Evolutionary conservation across 331 rosid genomes (phyloP).

Genomic region (Malus hybrid): DNA sequence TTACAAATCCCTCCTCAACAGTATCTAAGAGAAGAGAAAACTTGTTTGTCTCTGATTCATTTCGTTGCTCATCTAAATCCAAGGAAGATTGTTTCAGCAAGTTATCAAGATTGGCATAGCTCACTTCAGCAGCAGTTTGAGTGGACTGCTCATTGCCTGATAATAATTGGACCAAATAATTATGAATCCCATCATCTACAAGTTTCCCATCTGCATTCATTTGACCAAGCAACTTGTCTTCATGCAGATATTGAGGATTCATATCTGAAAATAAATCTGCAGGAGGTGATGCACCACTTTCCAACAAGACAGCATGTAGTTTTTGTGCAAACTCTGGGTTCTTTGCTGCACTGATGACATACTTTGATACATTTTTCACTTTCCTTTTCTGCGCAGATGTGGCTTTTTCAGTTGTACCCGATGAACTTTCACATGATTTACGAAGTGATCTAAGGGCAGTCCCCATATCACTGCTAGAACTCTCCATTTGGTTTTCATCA

Average conservation of each 20-base stretch:
- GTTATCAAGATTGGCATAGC: constrained; percentile 20
- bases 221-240: constrained; percentile 23
- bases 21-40: constrained; percentile 22
- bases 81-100: constrained; percentile 25
- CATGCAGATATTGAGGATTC: constrained; percentile 42
- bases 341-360: constrained; percentile 82
- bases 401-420: constrained; percentile 35
- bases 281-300: constrained; percentile 92
- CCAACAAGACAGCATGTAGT: constrained; percentile 74
- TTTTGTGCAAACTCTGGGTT: constrained; percentile 85
- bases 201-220: constrained; percentile 13
- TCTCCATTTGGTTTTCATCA: constrained; percentile 39
- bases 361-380: constrained; percentile 77
- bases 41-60: constrained; percentile 21
- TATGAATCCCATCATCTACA: constrained; percentile 34
- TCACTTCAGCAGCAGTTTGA: constrained; percentile 22
- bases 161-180: constrained; percentile 29
- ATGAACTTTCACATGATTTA: constrained; percentile 38
- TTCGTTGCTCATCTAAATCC: constrained; percentile 31
- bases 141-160: constrained; percentile 35
- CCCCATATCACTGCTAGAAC: constrained; percentile 32
- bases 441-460: constrained; percentile 27
- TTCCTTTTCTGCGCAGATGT: constrained; percentile 69
- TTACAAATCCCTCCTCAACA: constrained; percentile 25
- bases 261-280: constrained; percentile 78